Base-by-base conservation (phyloP, 2,329 filamentous ascomycete species). In the Sporothrix protearum region DNA sequence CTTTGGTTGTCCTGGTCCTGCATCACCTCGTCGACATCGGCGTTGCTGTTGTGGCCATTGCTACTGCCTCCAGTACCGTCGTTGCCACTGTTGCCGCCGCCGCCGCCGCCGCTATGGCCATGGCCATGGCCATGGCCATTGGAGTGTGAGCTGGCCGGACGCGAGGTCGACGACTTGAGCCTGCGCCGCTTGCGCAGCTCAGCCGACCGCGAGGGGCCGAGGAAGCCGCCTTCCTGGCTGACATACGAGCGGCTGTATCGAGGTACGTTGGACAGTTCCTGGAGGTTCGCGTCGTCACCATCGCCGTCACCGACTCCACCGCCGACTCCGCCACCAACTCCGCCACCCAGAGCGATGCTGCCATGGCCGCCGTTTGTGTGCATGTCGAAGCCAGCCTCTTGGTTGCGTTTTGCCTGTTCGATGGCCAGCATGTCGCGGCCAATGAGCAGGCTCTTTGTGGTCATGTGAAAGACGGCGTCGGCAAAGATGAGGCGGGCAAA, bases 391-490 rank as follows among this genome's bases (percentile, higher is more conserved):
- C 42, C 42, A 2, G 42, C 42, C 14, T 19, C 12, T 19, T 47
- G 42, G 42, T 47, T 47, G 42, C 80, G 71, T 82, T 81, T 73
- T 80, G 87, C 87, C 75, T 87, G 84, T 70, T 84, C 81, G 74
- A 88, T 80, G 10, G 88, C 88, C 69, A 84, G 81, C 76, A 89
- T 85, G 79, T 94, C 91, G 73, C 92, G 89, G 70, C 91, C 91
- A 36, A 94, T 87, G 71, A 92, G 87, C 75, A 94, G 86, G 69
- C 87, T 85, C 76, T 90, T 90, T 1, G 91, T 93, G 68, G 89
- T 92, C 88, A 94, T 91, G 80, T 92, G 91, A 79, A 92, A 94
- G 71, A 89, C 86, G 77, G 91, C 91, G 82, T 94, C 92, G 75
- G 87, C 85, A 78, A 94, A 94, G 76, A 89, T 87, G 73, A 94